phyloP scores from a whole-genome alignment of 2,329 filamentous ascomycete species.

The Pezicula rhizophila region DNA sequence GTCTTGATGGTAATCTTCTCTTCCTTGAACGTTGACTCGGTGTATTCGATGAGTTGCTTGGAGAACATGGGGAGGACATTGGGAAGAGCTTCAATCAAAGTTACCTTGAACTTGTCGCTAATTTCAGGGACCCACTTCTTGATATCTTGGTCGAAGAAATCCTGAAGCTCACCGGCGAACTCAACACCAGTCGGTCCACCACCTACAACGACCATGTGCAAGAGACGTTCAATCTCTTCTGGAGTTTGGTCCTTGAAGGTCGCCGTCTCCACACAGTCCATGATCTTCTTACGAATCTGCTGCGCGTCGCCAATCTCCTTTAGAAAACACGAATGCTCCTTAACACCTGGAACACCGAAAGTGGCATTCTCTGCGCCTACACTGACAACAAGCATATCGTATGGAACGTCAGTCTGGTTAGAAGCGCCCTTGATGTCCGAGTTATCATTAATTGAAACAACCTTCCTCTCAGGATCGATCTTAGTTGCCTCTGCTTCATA shows the following conservation, averaged over 20 bases:
- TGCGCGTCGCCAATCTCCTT: constrained; percentile 98
- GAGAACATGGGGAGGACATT: constrained; percentile 98
- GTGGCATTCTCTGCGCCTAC: constrained; percentile 98
- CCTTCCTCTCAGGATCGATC: constrained; percentile 85
- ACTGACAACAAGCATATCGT: constrained; percentile 96
- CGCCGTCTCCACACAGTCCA: constrained; percentile 98
- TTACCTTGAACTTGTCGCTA: constrained; percentile 91
- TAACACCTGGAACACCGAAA: constrained; percentile 93
- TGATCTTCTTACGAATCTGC: constrained; percentile 94
- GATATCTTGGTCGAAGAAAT: constrained; percentile 98
- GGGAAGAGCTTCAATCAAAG: constrained; percentile 91
- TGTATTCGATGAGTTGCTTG: constrained; percentile 99
- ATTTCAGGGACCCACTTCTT: constrained; percentile 98
- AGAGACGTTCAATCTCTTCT: constrained; percentile 84
- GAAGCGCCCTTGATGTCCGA: constrained; percentile 86
- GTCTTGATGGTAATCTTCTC: constrained; percentile 96
- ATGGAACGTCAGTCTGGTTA: constrained; percentile 81
- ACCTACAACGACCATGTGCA: constrained; percentile 96
- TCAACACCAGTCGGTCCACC: constrained; percentile 96
- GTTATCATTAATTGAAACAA: constrained; percentile 84
- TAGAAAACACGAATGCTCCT: constrained; percentile 92
- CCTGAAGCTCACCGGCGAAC: constrained; percentile 95
- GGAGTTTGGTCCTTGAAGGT: constrained; percentile 92
- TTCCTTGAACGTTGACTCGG: constrained; percentile 97
- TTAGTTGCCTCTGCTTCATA: constrained; percentile 97